Evolutionary conservation across 108 stramenopile species (phyloP), one percentile per base, ranked within the genome.

Genomic region (Skeletonema tropicum): DNA sequence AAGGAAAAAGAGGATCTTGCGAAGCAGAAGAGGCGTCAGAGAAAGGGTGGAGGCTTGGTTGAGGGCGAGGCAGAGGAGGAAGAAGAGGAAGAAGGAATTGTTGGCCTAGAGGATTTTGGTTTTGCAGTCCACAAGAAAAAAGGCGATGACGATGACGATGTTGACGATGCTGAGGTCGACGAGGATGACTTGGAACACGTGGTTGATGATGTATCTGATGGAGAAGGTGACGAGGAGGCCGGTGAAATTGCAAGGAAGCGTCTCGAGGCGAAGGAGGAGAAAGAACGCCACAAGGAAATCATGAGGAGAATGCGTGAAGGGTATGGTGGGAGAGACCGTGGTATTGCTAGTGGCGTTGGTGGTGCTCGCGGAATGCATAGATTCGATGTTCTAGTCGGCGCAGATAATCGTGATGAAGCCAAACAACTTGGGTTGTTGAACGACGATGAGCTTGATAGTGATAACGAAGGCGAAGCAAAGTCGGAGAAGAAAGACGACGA

Each of bases 11-110:
- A 84, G 41, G 57, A 68, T 31, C 55, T 81, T 26, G 64, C 74
- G 5, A 74, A 75, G 55, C 62, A 89, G 42, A 92, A 92, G 73
- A 90, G 90, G 67, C 76, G 66, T 19, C 89, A 91, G 76, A 66
- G 58, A 39, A 77, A 70, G 14, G 88, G 87, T 57, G 75, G 85
- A 21, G 86, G 80, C 5, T 78, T 87, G 25, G 83, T 96, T 3
- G 87, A 93, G n/a, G 90, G 87, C 32, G 91, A 92, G 57, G 92
- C 93, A 64, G 94, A 93, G 66, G 95, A 96, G 68, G 94, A 95
- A 70, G 95, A 96, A 78, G 95, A 96, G 63, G 95, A 96, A 64
- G 95, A 94, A 57, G 91, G 86, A 61, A 90, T 96, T 57, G 90
- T 89, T 41, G 95, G 95, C 3, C 80, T 96, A 13, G 92, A 96